These are phyloP conservation scores for Rhodofomes roseus DNA, from an alignment of 1,284 basidiomycete species.

Conservation along the genomic window DNA sequence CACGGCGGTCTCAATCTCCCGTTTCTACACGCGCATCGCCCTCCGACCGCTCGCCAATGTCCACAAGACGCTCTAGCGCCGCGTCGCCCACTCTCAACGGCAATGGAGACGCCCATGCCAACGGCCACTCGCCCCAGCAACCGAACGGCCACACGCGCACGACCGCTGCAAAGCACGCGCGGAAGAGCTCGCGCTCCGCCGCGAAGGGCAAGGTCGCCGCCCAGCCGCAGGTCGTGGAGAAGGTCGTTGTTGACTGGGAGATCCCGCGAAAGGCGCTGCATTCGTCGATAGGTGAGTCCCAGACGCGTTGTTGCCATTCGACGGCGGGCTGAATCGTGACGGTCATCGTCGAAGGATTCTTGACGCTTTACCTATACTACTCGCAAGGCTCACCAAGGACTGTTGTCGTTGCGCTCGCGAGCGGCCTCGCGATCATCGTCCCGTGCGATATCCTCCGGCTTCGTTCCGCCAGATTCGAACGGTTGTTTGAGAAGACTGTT, in stretches of 20 bases:
- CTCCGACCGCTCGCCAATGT: conserved; percentile 12
- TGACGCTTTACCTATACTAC: conserved; percentile 77
- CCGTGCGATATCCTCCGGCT: conserved; percentile 82
- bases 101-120: neutral
- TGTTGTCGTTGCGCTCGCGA: conserved; percentile 65
- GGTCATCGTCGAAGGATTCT: conserved; percentile 56
- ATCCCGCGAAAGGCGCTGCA: conserved; percentile 91
- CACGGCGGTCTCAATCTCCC: conserved; percentile 18
- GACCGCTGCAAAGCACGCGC: neutral
- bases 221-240: neutral
- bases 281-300: conserved; percentile 74
- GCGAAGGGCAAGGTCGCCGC: neutral
- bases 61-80: neutral
- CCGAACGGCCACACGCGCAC: conserved; percentile 10
- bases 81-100: neutral
- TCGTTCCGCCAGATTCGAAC: conserved; percentile 64
- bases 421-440: conserved; percentile 67
- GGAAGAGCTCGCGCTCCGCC: neutral
- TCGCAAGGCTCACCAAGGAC: conserved; percentile 50
- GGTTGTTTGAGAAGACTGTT: conserved; percentile 71
- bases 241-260: conserved; percentile 61
- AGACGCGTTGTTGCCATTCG: conserved; percentile 25
- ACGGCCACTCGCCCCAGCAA: neutral
- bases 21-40: neutral
- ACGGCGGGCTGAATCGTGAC: neutral